Percentiles rank a stretch among this genome's conserved stretches.
Evolutionary conservation across 2,329 filamentous ascomycete genomes (phyloP).

Genomic region (Talaromyces sp.): DNA sequence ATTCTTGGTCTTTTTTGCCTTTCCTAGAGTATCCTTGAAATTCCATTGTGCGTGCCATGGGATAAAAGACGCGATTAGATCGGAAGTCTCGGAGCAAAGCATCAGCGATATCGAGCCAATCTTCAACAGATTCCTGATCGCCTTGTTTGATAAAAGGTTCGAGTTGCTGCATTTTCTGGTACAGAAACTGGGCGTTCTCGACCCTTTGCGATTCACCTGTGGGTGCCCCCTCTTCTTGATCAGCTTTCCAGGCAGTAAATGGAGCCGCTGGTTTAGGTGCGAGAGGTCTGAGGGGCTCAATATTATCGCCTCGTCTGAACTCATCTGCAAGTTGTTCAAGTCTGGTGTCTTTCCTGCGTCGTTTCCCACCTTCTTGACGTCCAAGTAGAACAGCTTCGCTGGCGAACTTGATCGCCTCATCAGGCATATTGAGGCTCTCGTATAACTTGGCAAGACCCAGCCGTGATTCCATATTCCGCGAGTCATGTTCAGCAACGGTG

Average conservation of each 20-base stretch:
- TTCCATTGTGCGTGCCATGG: constrained; percentile 53
- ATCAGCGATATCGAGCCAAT: constrained; percentile 63
- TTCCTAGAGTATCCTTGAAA: constrained; percentile 52
- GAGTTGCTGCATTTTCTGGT: constrained; percentile 51
- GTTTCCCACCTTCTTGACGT: constrained; percentile 42
- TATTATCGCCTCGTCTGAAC: constrained; percentile 31
- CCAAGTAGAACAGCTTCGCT: constrained; percentile 72
- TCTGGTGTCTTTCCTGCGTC: constrained; percentile 38
- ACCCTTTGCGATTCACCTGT: constrained; percentile 39
- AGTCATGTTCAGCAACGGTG: constrained; percentile 71
- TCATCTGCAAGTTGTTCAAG: constrained; percentile 46
- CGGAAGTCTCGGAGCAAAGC: constrained; percentile 63
- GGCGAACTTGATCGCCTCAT: constrained; percentile 75
- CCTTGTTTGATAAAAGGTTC: constrained; percentile 53
- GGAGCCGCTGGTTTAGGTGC: constrained; percentile 18
- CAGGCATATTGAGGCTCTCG: constrained; percentile 70
- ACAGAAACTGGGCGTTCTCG: constrained; percentile 49
- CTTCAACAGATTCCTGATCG: constrained; percentile 53
- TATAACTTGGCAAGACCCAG: constrained; percentile 83
- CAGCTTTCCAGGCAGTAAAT: background rate
- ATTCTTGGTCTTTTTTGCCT: constrained; percentile 37
- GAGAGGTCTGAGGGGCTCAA: constrained; percentile 18
- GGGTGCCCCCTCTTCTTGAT: background rate
- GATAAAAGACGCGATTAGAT: constrained; percentile 63
- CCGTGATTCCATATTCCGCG: constrained; percentile 73